phyloP scores from a whole-genome alignment of 495 filamentous ascomycete species.

The Saxophila tyrrhenica region DNA sequence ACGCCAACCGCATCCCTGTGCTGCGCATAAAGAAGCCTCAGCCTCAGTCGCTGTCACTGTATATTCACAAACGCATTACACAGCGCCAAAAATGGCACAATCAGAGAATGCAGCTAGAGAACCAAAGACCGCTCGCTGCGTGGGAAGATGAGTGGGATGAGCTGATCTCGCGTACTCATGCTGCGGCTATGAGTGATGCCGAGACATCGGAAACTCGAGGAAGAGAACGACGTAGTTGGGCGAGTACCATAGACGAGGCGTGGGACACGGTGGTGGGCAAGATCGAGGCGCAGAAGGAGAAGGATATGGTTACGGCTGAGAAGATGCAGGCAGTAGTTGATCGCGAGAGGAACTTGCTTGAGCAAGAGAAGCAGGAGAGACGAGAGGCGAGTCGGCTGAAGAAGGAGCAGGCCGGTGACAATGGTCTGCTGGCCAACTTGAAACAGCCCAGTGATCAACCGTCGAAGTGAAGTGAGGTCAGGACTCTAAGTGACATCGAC shows the following conservation, averaged over 20 bases:
- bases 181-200: background rate
- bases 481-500: background rate
- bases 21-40: conserved; percentile 62
- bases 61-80: conserved; percentile 42
- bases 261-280: conserved; percentile 9
- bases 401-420: background rate
- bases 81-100: conserved; percentile 32
- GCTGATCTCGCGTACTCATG: conserved; percentile 19
- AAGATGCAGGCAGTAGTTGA: conserved; percentile 40
- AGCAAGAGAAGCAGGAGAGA: conserved; percentile 27
- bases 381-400: conserved; percentile 14
- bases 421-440: too few relatives aligned
- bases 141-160: conserved; percentile 51
- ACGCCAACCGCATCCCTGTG: conserved; percentile 52
- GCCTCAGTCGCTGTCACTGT: conserved; percentile 41
- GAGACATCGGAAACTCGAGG: background rate
- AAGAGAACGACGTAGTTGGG: conserved; percentile 11
- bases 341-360: conserved; percentile 35
- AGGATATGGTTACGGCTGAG: conserved; percentile 25
- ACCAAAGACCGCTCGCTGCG: conserved; percentile 33
- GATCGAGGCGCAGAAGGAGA: conserved; percentile 19
- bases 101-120: conserved; percentile 22
- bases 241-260: conserved; percentile 5
- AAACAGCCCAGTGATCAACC: too few relatives aligned
- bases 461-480: background rate